Conservation (phyloP, 2,329 filamentous ascomycete genomes). For the Colletotrichum siamense region DNA sequence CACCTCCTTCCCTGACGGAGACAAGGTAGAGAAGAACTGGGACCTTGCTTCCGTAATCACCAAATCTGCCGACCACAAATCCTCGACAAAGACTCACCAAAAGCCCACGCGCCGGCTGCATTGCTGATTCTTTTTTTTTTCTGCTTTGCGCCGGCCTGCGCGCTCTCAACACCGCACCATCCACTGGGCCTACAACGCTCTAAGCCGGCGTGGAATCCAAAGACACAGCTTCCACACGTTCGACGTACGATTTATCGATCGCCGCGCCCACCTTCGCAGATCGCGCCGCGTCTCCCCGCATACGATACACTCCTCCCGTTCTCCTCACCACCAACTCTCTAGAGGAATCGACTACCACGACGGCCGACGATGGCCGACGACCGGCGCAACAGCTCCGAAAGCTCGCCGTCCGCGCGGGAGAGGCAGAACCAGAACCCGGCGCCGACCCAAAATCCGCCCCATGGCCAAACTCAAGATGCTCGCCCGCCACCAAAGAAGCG, state of each 20-base stretch:
- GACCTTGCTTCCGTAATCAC: conserved; percentile 15
- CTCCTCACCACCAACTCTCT: neutral
- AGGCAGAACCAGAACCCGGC: neutral
- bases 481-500: conserved; percentile 58
- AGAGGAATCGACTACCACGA: neutral
- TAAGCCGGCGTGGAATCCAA: neutral
- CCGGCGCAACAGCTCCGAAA: conserved; percentile 10
- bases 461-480: conserved; percentile 1
- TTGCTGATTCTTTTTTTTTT: neutral
- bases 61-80: neutral
- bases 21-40: neutral
- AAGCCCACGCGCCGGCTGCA: neutral
- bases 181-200: neutral
- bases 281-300: neutral
- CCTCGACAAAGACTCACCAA: neutral
- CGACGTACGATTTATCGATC: neutral
- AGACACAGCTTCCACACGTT: neutral
- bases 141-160: neutral
- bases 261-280: neutral
- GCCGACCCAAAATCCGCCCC: neutral
- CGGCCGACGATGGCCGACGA: conserved; percentile 14
- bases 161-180: neutral
- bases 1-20: neutral
- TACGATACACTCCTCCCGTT: neutral
- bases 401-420: neutral